Evolutionary conservation across 768 basidiomycete species (phyloP).

Genomic region (Paxillus ammoniavirescens): DNA sequence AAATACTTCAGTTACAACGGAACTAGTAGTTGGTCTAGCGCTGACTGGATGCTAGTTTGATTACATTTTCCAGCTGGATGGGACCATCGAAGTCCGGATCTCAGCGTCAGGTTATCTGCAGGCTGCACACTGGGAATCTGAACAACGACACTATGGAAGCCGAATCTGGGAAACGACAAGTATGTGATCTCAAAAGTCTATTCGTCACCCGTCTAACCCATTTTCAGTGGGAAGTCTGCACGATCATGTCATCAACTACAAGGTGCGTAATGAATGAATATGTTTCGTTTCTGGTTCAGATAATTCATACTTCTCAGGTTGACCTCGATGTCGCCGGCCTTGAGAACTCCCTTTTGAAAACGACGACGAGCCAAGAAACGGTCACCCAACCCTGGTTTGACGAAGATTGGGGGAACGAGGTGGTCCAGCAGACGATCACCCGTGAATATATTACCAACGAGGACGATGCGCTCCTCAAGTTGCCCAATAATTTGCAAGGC

Average conservation of each 20-base stretch:
- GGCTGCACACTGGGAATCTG: slow-evolving; percentile 55
- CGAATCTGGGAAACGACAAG: slow-evolving; percentile 56
- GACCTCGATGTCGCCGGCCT: slow-evolving; percentile 63
- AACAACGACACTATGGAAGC: slow-evolving; percentile 51
- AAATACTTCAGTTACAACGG: slow-evolving; percentile 1
- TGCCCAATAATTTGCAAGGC: slow-evolving; percentile 55
- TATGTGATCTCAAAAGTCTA: slow-evolving; percentile 25
- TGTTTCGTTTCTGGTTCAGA: neutral
- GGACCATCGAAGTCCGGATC: slow-evolving; percentile 64
- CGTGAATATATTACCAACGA: slow-evolving; percentile 50
- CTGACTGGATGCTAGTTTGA: slow-evolving; percentile 45
- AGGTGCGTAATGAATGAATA: slow-evolving; percentile 28
- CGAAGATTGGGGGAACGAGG: slow-evolving; percentile 53
- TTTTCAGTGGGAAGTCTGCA: slow-evolving; percentile 59
- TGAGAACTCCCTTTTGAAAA: slow-evolving; percentile 55
- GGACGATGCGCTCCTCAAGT: slow-evolving; percentile 49
- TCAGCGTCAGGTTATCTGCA: slow-evolving; percentile 72
- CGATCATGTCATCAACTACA: slow-evolving; percentile 67
- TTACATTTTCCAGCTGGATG: slow-evolving; percentile 64
- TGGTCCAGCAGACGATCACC: slow-evolving; percentile 52
- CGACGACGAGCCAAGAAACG: slow-evolving; percentile 48
- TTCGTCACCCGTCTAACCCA: neutral
- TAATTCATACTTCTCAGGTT: slow-evolving; percentile 35
- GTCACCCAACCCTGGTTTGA: slow-evolving; percentile 55
- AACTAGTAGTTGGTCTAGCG: neutral